Percentiles rank a stretch among this genome's conserved stretches.
phyloP scores from a whole-genome alignment of 129 eudicot species.

The Chrysanthemum seticuspe region DNA sequence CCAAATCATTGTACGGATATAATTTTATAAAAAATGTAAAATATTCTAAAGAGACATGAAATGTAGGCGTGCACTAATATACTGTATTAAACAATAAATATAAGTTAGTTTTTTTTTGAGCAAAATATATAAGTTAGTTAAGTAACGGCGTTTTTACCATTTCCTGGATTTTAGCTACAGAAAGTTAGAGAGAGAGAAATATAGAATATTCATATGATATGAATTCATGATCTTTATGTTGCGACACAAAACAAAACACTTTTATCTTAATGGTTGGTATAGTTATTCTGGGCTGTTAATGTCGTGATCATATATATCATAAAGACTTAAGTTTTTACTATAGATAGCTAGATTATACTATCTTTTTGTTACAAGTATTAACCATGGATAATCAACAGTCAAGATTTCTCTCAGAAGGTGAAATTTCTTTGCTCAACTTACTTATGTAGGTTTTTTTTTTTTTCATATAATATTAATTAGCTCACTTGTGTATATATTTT shows the following conservation, averaged over 20 bases:
- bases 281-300: no score
- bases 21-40: no score
- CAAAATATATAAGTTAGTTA: conserved; percentile 9
- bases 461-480: not conserved
- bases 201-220: no score
- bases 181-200: not conserved
- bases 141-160: conserved; percentile 63
- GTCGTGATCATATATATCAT: conserved; percentile 8
- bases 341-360: conserved; percentile 2
- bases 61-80: no score
- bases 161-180: conserved; percentile 26
- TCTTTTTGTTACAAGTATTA: conserved; percentile 18
- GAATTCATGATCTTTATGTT: conserved; percentile 7
- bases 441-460: not conserved
- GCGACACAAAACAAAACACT: conserved; percentile 1
- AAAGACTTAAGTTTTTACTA: not conserved
- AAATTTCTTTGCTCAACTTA: conserved; percentile 18
- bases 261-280: conserved; percentile 26
- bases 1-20: no score
- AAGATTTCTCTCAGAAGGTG: conserved; percentile 32
- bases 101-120: no score
- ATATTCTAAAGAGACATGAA: no score
- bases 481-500: not conserved
- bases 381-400: conserved; percentile 33
- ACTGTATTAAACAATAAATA: not conserved